These are phyloP conservation scores for Mycena metata DNA, from an alignment of 768 basidiomycete species.

Conservation along the genomic window DNA sequence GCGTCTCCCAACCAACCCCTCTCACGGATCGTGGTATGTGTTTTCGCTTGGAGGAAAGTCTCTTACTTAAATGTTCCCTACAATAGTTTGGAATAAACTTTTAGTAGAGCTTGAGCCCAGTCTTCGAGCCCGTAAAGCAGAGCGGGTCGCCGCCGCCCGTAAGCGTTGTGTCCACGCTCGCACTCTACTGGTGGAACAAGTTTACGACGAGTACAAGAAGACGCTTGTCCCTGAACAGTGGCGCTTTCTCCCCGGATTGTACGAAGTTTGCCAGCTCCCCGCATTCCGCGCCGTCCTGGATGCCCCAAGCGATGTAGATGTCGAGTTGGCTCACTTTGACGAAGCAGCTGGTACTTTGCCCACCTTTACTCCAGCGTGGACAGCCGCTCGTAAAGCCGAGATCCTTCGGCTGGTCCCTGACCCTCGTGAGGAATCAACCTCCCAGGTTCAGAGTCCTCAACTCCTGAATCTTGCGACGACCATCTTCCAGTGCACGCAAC, in stretches of 20 bases:
- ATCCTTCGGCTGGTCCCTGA: background rate
- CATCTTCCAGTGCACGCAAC: constrained; percentile 7
- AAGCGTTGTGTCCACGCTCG: constrained; percentile 18
- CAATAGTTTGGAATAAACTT: constrained; percentile 45
- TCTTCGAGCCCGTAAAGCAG: constrained; percentile 16
- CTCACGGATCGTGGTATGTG: constrained; percentile 47
- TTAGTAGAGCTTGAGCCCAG: constrained; percentile 38
- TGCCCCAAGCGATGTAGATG: constrained; percentile 18
- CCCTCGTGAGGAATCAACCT: background rate
- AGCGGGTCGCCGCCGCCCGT: constrained; percentile 30
- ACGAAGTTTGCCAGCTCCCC: constrained; percentile 32
- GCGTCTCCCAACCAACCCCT: constrained; percentile 20
- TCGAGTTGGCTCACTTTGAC: constrained; percentile 22
- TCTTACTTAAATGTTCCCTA: background rate
- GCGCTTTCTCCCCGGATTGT: constrained; percentile 41
- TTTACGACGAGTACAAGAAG: constrained; percentile 41
- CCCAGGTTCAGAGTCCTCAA: background rate
- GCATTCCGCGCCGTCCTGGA: constrained; percentile 23
- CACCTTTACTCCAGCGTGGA: constrained; percentile 6
- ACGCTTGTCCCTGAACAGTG: constrained; percentile 42
- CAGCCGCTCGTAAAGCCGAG: constrained; percentile 1
- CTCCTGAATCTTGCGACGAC: constrained; percentile 7
- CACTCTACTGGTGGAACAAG: constrained; percentile 6
- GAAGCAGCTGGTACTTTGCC: constrained; percentile 19
- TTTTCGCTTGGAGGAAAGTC: background rate